These are phyloP conservation scores for Acacia concinna DNA, from an alignment of 331 rosid species.

Conservation along the genomic window DNA sequence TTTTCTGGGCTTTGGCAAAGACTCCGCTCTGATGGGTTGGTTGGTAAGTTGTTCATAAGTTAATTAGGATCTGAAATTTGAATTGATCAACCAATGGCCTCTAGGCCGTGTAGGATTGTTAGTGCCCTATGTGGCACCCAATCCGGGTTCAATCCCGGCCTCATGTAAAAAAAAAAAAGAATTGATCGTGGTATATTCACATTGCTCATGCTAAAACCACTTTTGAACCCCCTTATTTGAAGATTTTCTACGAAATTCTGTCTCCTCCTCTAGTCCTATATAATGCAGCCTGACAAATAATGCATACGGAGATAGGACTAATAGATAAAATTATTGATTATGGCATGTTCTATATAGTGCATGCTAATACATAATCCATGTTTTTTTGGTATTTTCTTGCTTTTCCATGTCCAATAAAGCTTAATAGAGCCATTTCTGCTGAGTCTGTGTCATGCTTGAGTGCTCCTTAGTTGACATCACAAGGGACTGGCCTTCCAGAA, in stretches of 20 bases:
- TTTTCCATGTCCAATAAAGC: background rate
- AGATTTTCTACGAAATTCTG: background rate
- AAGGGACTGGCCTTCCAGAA: background rate
- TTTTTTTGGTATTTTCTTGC: too few species aligned
- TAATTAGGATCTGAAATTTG: background rate
- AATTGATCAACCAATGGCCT: too few species aligned
- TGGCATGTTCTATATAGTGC: too few species aligned
- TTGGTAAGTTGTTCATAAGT: slow-evolving; percentile 49
- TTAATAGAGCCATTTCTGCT: background rate
- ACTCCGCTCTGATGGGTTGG: slow-evolving; percentile 56
- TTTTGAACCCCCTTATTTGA: background rate
- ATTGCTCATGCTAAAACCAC: background rate
- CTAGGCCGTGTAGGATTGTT: too few species aligned
- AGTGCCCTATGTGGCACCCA: too few species aligned
- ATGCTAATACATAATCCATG: too few species aligned
- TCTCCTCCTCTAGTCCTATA: background rate
- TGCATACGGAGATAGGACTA: too few species aligned
- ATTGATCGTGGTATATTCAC: background rate
- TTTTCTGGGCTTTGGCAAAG: slow-evolving; percentile 64
- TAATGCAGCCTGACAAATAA: too few species aligned
- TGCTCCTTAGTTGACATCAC: background rate
- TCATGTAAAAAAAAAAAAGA: too few species aligned
- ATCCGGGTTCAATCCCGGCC: too few species aligned
- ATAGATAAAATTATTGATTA: too few species aligned
- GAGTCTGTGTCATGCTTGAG: background rate